Evolutionary conservation across 441 rosid genomes (phyloP), one percentile per base, ranked within the genome.

Genomic region (Francoa sonchifolia): DNA sequence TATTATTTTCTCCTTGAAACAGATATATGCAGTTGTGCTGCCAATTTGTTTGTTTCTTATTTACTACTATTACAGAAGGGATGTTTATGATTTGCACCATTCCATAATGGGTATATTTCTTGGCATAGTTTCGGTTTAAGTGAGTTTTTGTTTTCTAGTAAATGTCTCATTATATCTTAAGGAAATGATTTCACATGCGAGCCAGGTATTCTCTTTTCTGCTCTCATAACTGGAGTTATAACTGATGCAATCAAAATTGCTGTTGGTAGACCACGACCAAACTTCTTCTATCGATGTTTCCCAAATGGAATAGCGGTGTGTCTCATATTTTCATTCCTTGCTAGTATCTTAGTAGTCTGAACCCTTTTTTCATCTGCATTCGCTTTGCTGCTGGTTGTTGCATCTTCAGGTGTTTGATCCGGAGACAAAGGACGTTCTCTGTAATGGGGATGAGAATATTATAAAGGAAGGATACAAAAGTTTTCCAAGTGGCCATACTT

Each of bases 281-380:
- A 88, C 62, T 88, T 88, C 67, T 88, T 79, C 62, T 79, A 90
- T 85, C 93, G 94, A 20, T 88, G 97, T 59, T 88, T 88, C 53
- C 97, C 95, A 1, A 83, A 88, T 68, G 97, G 95, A 39, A 68
- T 74, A 50, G 88, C 74, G 56, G 97, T 83, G 72, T 49, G 76
- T 47, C 36, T 35, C 43, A n/a, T n/a, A n/a, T n/a, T n/a, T n/a
- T n/a, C n/a, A n/a, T n/a, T n/a, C n/a, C n/a, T n/a, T n/a, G n/a
- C n/a, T n/a, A n/a, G n/a, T n/a, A n/a, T n/a, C n/a, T n/a, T n/a
- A n/a, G n/a, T n/a, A n/a, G n/a, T 8, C 13, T 14, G 7, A n/a
- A 5, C 22, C 16, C 31, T 36, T 17, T 6, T 18, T 2, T 52
- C 18, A 7, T 37, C 29, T 33, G 19, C 8, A 39, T 37, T 29